phyloP scores from a whole-genome alignment of 1,284 basidiomycete genomes.

The Fomes fomentarius region DNA sequence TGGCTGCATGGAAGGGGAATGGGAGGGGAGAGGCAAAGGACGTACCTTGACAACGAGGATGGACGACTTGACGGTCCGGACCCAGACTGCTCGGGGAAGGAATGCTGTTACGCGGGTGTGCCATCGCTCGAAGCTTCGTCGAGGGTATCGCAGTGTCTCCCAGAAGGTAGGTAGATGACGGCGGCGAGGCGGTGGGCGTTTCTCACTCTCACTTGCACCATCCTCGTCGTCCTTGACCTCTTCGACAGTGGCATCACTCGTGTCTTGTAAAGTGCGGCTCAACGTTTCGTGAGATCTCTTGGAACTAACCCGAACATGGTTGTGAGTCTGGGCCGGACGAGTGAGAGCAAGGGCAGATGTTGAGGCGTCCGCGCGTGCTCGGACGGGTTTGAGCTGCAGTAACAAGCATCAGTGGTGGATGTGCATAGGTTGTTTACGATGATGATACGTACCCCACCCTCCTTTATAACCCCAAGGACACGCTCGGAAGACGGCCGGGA shows the following conservation, averaged over 20 bases:
- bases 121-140: conserved; percentile 6
- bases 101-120: conserved; percentile 15
- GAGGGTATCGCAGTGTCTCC: conserved; percentile 5
- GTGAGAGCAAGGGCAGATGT: conserved; percentile 10
- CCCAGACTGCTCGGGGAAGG: conserved; percentile 22
- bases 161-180: not conserved
- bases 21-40: not conserved
- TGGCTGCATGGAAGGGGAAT: not conserved
- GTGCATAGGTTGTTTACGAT: too few relatives aligned
- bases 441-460: conserved; percentile 58
- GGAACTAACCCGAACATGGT: conserved; percentile 8
- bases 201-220: not conserved
- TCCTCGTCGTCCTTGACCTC: conserved; percentile 15
- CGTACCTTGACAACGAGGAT: conserved; percentile 50
- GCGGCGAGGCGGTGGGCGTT: conserved; percentile 1
- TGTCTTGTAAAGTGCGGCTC: conserved; percentile 1
- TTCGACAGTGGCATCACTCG: conserved; percentile 14
- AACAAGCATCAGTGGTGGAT: not conserved
- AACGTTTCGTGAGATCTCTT: not conserved
- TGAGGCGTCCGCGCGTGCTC: not conserved
- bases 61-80: conserved; percentile 33
- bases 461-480: conserved; percentile 63
- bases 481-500: conserved; percentile 74
- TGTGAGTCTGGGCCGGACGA: too few relatives aligned
- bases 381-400: conserved; percentile 7